Evolutionary conservation across 2,329 filamentous ascomycete species (phyloP).

Genomic region (Aureobasidium sp.): DNA sequence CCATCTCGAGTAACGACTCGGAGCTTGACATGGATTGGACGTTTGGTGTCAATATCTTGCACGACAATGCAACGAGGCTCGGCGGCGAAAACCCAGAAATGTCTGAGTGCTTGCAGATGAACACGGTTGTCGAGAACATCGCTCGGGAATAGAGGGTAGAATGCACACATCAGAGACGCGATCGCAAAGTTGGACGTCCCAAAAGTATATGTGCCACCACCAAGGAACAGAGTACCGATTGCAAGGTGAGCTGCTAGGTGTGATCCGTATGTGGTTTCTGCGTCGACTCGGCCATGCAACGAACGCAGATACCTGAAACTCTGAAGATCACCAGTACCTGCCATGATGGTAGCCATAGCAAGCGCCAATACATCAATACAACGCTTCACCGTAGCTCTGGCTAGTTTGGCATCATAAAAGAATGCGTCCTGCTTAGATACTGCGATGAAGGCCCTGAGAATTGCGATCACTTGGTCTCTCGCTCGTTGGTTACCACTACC

Average conservation of each 20-base stretch:
- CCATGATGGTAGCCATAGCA: slow-evolving; percentile 83
- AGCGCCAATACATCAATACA: slow-evolving; percentile 85
- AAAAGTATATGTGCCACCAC: slow-evolving; percentile 87
- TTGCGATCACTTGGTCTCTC: slow-evolving; percentile 73
- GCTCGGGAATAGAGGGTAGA: slow-evolving; percentile 88
- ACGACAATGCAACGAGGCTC: slow-evolving; percentile 84
- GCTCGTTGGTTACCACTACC: slow-evolving; percentile 54
- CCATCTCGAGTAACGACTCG: slow-evolving; percentile 22
- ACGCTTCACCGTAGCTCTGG: slow-evolving; percentile 76
- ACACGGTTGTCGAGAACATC: slow-evolving; percentile 89
- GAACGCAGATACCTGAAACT: slow-evolving; percentile 80
- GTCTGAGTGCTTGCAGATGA: slow-evolving; percentile 90
- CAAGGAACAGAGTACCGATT: slow-evolving; percentile 83
- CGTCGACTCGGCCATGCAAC: slow-evolving; percentile 78
- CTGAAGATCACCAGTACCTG: slow-evolving; percentile 81
- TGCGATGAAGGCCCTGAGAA: slow-evolving; percentile 55
- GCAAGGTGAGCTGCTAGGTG: slow-evolving; percentile 90
- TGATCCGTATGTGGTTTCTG: slow-evolving; percentile 82
- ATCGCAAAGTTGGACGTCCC: slow-evolving; percentile 82
- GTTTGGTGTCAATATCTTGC: slow-evolving; percentile 76
- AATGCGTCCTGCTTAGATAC: slow-evolving; percentile 24
- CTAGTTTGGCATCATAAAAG: slow-evolving; percentile 75
- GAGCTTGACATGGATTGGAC: slow-evolving; percentile 52
- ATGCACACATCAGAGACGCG: slow-evolving; percentile 77
- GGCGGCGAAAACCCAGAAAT: slow-evolving; percentile 92